Conservation (phyloP, 2,329 filamentous ascomycete species). For the Didymella pomorum region DNA sequence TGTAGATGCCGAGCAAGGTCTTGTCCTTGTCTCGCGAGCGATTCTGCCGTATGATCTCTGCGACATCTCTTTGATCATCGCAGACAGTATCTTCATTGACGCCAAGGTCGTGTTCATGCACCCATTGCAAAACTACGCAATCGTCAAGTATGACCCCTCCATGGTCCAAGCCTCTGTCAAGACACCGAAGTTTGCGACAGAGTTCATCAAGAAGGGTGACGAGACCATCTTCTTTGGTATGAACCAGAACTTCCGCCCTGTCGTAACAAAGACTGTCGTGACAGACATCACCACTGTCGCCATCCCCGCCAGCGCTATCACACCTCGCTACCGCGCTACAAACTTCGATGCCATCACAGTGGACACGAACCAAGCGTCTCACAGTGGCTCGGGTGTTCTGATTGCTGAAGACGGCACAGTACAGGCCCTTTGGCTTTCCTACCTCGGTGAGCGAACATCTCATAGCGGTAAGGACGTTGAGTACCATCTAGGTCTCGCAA, state of each 20-base stretch:
- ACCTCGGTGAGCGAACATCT: constrained; percentile 85
- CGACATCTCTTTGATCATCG: constrained; percentile 94
- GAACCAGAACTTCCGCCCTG: constrained; percentile 92
- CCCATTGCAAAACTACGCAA: constrained; percentile 94
- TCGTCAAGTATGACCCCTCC: constrained; percentile 91
- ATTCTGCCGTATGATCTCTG: constrained; percentile 96
- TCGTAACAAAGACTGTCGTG: constrained; percentile 91
- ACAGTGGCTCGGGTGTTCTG: constrained; percentile 93
- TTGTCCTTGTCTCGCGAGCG: constrained; percentile 92
- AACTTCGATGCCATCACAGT: constrained; percentile 98
- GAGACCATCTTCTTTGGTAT: constrained; percentile 98
- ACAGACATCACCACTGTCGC: constrained; percentile 98
- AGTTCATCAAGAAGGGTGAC: constrained; percentile 88
- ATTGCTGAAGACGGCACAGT: constrained; percentile 90
- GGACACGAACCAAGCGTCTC: constrained; percentile 87
- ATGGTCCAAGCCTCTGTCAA: constrained; percentile 94
- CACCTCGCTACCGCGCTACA: constrained; percentile 90
- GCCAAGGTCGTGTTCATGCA: constrained; percentile 96
- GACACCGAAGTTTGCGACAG: constrained; percentile 81
- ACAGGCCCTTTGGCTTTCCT: constrained; percentile 95
- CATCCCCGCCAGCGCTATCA: constrained; percentile 90
- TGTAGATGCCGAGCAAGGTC: constrained; percentile 94
- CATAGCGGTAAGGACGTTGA: constrained; percentile 88
- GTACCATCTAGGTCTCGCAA: constrained; percentile 92
- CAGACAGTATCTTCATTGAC: constrained; percentile 92